Percentiles rank a stretch among this genome's conserved stretches.
Evolutionary conservation across 176 grass and related monocot genomes (phyloP).

Genomic region (Melocanna baccifera): DNA sequence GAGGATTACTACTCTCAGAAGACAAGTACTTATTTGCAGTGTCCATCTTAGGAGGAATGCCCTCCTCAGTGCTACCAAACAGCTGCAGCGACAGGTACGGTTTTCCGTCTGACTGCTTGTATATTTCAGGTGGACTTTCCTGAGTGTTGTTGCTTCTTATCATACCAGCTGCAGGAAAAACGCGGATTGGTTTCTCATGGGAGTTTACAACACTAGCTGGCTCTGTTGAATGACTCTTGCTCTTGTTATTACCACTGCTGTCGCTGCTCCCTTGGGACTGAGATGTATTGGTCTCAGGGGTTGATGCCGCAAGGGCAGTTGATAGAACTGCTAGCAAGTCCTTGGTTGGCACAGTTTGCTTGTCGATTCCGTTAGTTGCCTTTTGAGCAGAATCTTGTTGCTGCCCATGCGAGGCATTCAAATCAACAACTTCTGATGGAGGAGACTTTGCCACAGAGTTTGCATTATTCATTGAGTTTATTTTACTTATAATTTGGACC

Average conservation of each 20-base stretch:
- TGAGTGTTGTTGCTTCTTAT: slow-evolving; percentile 18
- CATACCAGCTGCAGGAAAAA: slow-evolving; percentile 34
- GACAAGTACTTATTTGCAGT: slow-evolving; percentile 84
- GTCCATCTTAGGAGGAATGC: slow-evolving; percentile 60
- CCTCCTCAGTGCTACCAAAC: slow-evolving; percentile 56
- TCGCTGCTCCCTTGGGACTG: slow-evolving; percentile 91
- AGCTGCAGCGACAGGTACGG: slow-evolving; percentile 61
- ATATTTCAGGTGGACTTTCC: slow-evolving; percentile 32
- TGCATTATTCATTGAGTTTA: slow-evolving; percentile 62
- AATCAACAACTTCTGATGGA: slow-evolving; percentile 65
- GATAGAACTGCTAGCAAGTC: slow-evolving; percentile 70
- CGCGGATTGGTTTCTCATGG: slow-evolving; percentile 36
- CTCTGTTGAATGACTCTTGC: slow-evolving; percentile 59
- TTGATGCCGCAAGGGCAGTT: slow-evolving; percentile 53
- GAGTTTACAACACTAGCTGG: slow-evolving; percentile 50
- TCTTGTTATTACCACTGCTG: slow-evolving; percentile 86
- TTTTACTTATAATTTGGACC: slow-evolving; percentile 76
- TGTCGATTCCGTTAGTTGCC: slow-evolving; percentile 28
- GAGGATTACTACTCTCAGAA: slow-evolving; percentile 94
- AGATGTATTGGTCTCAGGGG: slow-evolving; percentile 55
- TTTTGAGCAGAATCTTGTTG: slow-evolving; percentile 52
- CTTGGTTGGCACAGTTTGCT: slow-evolving; percentile 48
- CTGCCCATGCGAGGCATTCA: slow-evolving; percentile 62
- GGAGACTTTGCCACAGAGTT: slow-evolving; percentile 52
- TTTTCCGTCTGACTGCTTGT: slow-evolving; percentile 36